Conservation (phyloP, 352 stramenopile genomes). For the Phytophthora europaea region DNA sequence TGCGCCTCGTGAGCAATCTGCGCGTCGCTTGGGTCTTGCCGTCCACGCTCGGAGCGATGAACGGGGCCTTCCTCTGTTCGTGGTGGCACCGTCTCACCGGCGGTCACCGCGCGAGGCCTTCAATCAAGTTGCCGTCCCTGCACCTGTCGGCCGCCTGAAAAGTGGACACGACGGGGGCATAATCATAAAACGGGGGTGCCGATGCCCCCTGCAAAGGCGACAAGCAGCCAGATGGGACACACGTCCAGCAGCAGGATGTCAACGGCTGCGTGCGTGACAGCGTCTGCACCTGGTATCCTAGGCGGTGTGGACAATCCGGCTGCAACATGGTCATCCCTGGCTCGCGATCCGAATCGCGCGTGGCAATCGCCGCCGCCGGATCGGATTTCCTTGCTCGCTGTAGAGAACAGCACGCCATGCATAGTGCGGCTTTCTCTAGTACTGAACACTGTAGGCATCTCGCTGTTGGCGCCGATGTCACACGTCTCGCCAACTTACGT, state of each 20-base stretch:
- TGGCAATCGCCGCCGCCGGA: not conserved
- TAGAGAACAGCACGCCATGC: not conserved
- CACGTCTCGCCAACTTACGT: slow-evolving; percentile 28
- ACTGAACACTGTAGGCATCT: slow-evolving; percentile 9
- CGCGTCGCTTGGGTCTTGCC: slow-evolving; percentile 18
- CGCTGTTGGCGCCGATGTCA: slow-evolving; percentile 28
- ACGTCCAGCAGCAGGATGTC: slow-evolving; percentile 2
- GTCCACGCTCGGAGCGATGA: slow-evolving; percentile 22
- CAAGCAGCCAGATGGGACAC: slow-evolving; percentile 7
- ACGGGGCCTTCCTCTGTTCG: slow-evolving; percentile 10
- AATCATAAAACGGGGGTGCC: slow-evolving; percentile 19
- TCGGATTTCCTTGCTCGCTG: not conserved
- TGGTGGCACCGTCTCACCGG: slow-evolving; percentile 17
- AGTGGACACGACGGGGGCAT: slow-evolving; percentile 40
- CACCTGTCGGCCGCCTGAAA: slow-evolving; percentile 21
- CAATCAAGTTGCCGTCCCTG: slow-evolving; percentile 26
- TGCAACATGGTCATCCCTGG: not conserved
- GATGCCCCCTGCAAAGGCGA: slow-evolving; percentile 15
- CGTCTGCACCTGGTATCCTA: not conserved
- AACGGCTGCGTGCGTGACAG: not conserved
- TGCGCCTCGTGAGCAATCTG: slow-evolving; percentile 1
- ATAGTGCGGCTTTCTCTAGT: slow-evolving; percentile 18
- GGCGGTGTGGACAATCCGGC: slow-evolving; percentile 20
- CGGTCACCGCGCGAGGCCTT: slow-evolving; percentile 1
- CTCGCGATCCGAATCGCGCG: not conserved